phyloP scores from a whole-genome alignment of 2,329 filamentous ascomycete species.

The Ophiognomonia clavigignenti-juglandacearum region DNA sequence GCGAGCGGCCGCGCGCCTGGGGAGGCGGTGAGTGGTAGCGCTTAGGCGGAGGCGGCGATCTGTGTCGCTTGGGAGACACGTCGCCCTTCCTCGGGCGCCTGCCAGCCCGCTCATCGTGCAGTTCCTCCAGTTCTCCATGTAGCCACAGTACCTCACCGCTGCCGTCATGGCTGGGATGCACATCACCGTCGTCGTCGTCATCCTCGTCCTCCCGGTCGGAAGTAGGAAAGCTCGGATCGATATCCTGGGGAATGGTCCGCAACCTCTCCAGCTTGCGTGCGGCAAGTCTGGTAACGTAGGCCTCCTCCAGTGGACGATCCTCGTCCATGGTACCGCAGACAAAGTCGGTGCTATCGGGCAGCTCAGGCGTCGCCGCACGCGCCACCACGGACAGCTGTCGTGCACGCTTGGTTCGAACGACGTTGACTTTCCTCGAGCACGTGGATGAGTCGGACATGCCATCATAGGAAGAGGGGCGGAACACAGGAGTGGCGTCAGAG shows the following conservation, averaged over 20 bases:
- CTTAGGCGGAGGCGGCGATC: slow-evolving; percentile 45
- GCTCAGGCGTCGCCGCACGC: slow-evolving; percentile 68
- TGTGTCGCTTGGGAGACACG: slow-evolving; percentile 57
- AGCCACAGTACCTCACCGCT: slow-evolving; percentile 68
- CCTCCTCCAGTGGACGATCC: slow-evolving; percentile 88
- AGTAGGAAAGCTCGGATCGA: slow-evolving; percentile 94
- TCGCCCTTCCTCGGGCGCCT: slow-evolving; percentile 46
- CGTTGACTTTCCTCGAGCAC: slow-evolving; percentile 33
- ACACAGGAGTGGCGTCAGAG: slow-evolving; percentile 29
- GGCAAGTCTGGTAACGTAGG: slow-evolving; percentile 81
- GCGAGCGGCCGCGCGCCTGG: slow-evolving; percentile 48
- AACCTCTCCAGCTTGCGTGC: slow-evolving; percentile 78
- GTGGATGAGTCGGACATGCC: slow-evolving; percentile 58
- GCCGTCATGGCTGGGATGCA: slow-evolving; percentile 53
- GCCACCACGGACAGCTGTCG: slow-evolving; percentile 43
- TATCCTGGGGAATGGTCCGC: slow-evolving; percentile 84
- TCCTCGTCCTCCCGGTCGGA: slow-evolving; percentile 87
- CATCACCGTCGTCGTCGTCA: slow-evolving; percentile 70
- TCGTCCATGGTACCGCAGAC: slow-evolving; percentile 98
- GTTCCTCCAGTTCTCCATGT: slow-evolving; percentile 66
- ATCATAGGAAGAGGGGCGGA: slow-evolving; percentile 34
- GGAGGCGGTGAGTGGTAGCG: slow-evolving; percentile 45
- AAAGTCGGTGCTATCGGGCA: slow-evolving; percentile 97
- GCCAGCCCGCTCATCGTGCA: slow-evolving; percentile 49
- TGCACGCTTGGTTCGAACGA: slow-evolving; percentile 10